Conservation (phyloP, 371 early-diverging fungal species). For the Mortierella sp. region DNA sequence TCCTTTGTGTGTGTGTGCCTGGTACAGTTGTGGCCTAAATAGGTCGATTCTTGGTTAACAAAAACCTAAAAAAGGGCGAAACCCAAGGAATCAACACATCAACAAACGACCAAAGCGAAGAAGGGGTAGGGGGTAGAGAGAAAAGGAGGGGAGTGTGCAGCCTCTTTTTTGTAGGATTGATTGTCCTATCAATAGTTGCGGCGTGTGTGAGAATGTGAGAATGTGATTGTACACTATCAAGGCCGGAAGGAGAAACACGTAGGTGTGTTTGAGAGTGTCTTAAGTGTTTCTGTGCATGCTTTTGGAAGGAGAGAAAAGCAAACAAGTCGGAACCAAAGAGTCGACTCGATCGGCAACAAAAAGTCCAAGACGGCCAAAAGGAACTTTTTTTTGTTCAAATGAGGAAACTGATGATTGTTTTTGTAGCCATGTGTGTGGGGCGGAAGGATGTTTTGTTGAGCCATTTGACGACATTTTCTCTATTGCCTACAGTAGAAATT, state of each 20-base stretch:
- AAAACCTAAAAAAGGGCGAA: slow-evolving; percentile 13
- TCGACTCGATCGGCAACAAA: neutral
- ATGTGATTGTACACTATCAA: neutral
- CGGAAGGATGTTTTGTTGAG: neutral
- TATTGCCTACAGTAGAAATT: no score
- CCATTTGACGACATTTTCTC: neutral
- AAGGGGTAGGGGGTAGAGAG: no score
- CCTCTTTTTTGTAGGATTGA: neutral
- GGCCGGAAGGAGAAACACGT: neutral
- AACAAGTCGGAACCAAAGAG: neutral
- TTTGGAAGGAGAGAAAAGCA: neutral
- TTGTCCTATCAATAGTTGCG: neutral
- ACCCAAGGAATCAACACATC: neutral
- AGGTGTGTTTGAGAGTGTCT: neutral
- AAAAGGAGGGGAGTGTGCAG: neutral
- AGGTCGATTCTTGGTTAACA: neutral
- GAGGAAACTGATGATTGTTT: neutral
- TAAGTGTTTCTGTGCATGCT: neutral
- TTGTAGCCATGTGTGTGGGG: neutral
- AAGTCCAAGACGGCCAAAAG: slow-evolving; percentile 8
- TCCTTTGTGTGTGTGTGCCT: neutral
- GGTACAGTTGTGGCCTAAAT: slow-evolving; percentile 6
- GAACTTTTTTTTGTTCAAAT: neutral
- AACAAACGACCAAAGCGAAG: neutral
- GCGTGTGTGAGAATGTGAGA: neutral